Evolutionary conservation across 225 moss, liverwort and hornwort genomes (phyloP).

Genomic region (Marchantia polymorpha): DNA sequence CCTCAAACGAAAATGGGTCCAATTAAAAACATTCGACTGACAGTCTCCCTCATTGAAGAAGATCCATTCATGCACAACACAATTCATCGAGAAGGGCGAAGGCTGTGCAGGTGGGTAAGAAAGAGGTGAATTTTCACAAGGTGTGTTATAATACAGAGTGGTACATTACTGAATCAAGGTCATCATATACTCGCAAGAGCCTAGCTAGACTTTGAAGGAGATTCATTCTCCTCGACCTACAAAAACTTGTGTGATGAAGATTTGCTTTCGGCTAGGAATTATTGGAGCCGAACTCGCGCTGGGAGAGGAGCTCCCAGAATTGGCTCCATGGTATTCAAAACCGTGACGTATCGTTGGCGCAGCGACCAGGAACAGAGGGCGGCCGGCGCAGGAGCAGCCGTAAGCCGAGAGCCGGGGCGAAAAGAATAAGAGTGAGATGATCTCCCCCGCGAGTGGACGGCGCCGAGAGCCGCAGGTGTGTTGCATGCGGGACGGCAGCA

Average conservation of each 20-base stretch:
- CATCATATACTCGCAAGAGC: conserved; percentile 12
- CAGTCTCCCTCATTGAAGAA: no score
- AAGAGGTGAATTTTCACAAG: conserved; percentile 15
- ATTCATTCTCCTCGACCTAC: conserved; percentile 7
- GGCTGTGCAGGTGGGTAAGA: not conserved
- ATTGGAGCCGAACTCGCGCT: not conserved
- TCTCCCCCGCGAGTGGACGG: not conserved
- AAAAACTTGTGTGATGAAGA: conserved; percentile 1
- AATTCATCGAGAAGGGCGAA: no score
- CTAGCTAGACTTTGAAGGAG: conserved; percentile 9
- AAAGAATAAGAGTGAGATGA: not conserved
- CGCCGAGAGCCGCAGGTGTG: not conserved
- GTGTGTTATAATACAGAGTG: conserved; percentile 15
- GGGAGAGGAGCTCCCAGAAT: not conserved
- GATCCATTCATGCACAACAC: no score
- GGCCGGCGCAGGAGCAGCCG: not conserved
- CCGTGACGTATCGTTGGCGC: conserved; percentile 1
- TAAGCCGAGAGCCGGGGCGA: not conserved
- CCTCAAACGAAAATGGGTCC: no score
- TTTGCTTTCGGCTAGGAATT: not conserved
- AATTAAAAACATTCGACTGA: no score
- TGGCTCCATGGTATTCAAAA: not conserved
- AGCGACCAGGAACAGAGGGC: not conserved
- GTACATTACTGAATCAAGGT: conserved; percentile 2
- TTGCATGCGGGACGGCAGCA: not conserved